phyloP scores from a whole-genome alignment of 202 grass and related monocot genomes.

The Saccharum hybrid region DNA sequence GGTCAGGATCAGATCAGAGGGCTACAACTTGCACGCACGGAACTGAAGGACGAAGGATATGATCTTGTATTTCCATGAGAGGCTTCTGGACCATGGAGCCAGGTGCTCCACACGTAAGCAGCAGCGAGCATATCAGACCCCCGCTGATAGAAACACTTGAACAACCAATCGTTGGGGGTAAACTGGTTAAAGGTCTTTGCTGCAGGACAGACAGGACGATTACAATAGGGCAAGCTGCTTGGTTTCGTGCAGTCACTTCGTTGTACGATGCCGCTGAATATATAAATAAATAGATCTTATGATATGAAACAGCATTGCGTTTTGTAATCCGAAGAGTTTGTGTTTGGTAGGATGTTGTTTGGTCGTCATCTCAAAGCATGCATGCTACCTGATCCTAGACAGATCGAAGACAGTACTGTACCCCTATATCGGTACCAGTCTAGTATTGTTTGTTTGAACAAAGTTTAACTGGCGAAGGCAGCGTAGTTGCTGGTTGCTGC shows the following conservation, averaged over 20 bases:
- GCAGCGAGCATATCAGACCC: neutral
- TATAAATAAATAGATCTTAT: neutral
- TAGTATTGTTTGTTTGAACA: neutral
- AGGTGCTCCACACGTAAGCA: slow-evolving; percentile 43
- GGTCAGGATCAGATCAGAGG: slow-evolving; percentile 18
- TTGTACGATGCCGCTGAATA: neutral
- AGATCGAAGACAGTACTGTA: neutral
- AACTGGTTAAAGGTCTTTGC: neutral
- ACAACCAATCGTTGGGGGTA: slow-evolving; percentile 5
- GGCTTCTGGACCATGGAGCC: neutral
- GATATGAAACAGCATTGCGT: neutral
- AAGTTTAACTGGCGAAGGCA: neutral
- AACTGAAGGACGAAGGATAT: slow-evolving; percentile 11
- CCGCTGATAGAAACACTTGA: slow-evolving; percentile 30
- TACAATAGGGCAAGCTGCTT: neutral
- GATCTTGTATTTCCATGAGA: neutral
- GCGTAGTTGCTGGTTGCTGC: neutral
- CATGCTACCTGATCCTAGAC: neutral
- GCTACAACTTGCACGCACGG: slow-evolving; percentile 2
- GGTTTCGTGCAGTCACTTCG: neutral
- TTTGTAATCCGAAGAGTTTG: neutral
- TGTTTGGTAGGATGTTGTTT: neutral
- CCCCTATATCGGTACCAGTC: no score
- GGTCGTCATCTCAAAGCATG: neutral
- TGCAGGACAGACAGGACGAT: neutral